Evolutionary conservation across 179 eudicot species (phyloP).

Genomic region (Patellifolia procumbens): DNA sequence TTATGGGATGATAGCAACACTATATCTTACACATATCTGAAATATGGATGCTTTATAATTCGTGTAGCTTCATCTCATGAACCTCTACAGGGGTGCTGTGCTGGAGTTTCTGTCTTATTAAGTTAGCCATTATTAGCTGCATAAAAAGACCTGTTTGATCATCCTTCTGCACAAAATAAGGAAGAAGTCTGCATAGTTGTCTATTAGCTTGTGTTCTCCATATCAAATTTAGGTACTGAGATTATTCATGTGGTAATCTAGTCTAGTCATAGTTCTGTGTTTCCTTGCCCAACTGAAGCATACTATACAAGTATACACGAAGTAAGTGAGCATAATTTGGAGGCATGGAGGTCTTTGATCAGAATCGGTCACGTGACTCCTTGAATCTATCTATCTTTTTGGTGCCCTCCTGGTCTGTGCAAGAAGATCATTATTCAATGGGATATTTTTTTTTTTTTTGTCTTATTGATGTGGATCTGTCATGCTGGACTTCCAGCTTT

Average conservation of each 20-base stretch:
- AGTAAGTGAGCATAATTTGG: not conserved
- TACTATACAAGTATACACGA: not conserved
- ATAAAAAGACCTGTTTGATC: not conserved
- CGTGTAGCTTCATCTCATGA: not conserved
- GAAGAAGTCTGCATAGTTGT: not conserved
- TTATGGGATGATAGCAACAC: not conserved
- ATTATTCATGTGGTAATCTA: not conserved
- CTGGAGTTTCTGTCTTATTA: not conserved
- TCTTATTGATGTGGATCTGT: not conserved
- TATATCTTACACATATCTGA: not conserved
- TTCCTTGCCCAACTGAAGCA: not conserved
- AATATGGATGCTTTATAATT: not conserved
- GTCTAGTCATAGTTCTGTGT: not conserved
- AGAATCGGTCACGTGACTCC: not conserved
- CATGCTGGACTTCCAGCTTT: not conserved
- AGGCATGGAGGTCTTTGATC: too few relatives aligned
- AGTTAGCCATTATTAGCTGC: not conserved
- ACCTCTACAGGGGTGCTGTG: not conserved
- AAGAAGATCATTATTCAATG: too few relatives aligned
- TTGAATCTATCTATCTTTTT: not conserved
- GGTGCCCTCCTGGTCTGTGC: not conserved
- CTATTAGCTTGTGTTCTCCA: not conserved
- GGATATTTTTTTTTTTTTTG: not conserved
- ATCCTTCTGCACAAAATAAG: not conserved
- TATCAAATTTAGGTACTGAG: not conserved